Evolutionary conservation across 2,329 filamentous ascomycete species (phyloP).

Genomic region (Alternaria tenuissima): DNA sequence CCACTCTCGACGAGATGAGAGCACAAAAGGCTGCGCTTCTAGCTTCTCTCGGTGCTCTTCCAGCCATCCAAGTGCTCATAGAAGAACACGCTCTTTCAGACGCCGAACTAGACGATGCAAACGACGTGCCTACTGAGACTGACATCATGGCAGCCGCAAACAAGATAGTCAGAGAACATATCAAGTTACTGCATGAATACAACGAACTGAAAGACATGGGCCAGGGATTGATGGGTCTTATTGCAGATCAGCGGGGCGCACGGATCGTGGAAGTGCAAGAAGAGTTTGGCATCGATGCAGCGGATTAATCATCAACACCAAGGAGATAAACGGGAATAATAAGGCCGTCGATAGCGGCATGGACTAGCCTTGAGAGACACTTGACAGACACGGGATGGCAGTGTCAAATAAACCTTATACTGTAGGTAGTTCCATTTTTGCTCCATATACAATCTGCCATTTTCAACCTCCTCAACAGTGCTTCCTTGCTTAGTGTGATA

Average conservation of each 20-base stretch:
- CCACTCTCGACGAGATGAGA: slow-evolving; percentile 58
- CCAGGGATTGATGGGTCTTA: slow-evolving; percentile 70
- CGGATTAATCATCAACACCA: slow-evolving; percentile 47
- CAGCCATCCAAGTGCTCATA: slow-evolving; percentile 47
- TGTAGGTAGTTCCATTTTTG: background rate
- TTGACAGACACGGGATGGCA: background rate
- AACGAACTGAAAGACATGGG: slow-evolving; percentile 76
- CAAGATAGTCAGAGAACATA: slow-evolving; percentile 67
- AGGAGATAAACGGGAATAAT: background rate
- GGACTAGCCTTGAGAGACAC: background rate
- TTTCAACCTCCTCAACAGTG: background rate
- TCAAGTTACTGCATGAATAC: slow-evolving; percentile 71
- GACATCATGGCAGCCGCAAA: slow-evolving; percentile 56
- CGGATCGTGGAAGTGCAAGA: slow-evolving; percentile 60
- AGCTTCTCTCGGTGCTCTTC: slow-evolving; percentile 37
- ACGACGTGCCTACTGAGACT: slow-evolving; percentile 39
- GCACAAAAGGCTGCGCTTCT: slow-evolving; percentile 52
- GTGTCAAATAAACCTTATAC: slow-evolving; percentile 6
- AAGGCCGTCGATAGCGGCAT: background rate
- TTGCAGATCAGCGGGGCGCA: slow-evolving; percentile 70
- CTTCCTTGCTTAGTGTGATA: background rate
- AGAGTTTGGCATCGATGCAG: slow-evolving; percentile 56
- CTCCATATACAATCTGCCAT: background rate
- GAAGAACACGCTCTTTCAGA: slow-evolving; percentile 37
- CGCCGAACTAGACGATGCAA: slow-evolving; percentile 12